Percentiles rank a stretch among this genome's conserved stretches.
Conservation (phyloP, 176 grass and related monocot genomes). For the Oryza officinalis region DNA sequence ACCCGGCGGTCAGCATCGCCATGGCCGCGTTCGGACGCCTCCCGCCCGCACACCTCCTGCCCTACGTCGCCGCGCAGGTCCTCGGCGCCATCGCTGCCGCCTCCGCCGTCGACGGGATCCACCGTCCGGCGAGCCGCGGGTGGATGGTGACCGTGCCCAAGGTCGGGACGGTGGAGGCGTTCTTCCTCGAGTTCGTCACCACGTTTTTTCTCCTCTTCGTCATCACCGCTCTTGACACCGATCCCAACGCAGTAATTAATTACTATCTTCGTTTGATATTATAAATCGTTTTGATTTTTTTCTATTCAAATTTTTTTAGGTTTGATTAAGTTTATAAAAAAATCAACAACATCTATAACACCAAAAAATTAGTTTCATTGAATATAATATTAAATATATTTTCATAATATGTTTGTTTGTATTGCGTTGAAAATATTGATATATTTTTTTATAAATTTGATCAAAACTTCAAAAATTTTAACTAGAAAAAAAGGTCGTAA, state of each 20-base stretch:
- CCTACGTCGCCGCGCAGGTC: conserved; percentile 56
- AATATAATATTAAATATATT: background rate
- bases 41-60: conserved; percentile 37
- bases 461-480: too few relatives aligned
- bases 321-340: too few relatives aligned
- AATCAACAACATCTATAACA: too few relatives aligned
- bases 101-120: background rate
- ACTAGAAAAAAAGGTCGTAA: too few relatives aligned
- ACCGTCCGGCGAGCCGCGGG: background rate
- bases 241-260: background rate
- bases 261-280: too few relatives aligned
- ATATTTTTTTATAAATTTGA: too few relatives aligned
- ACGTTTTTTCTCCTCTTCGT: background rate
- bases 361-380: background rate
- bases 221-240: background rate
- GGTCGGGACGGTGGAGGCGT: background rate
- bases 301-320: too few relatives aligned
- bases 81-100: conserved; percentile 7
- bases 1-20: conserved; percentile 65
- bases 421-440: too few relatives aligned
- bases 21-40: conserved; percentile 55
- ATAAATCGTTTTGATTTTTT: too few relatives aligned
- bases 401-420: too few relatives aligned
- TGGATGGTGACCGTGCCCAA: background rate
- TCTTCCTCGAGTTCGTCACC: background rate